Evolutionary conservation across 495 filamentous ascomycete species (phyloP).

Genomic region (Neurospora sp.): DNA sequence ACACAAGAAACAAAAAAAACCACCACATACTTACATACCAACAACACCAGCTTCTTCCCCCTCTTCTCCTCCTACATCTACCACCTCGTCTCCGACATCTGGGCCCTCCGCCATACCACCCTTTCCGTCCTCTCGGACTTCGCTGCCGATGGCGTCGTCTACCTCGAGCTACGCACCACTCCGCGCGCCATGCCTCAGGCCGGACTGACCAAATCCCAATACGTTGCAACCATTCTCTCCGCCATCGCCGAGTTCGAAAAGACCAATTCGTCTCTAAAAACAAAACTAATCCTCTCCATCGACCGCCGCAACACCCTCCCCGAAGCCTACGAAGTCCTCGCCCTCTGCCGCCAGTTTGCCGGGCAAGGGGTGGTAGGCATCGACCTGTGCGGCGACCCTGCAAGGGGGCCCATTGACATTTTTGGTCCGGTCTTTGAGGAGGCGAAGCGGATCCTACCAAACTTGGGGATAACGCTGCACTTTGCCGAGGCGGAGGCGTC

Average conservation of each 20-base stretch:
- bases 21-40: conserved; percentile 28
- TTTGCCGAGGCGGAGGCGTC: conserved; percentile 59
- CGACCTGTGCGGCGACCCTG: conserved; percentile 73
- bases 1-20: not conserved
- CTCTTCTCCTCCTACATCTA: conserved; percentile 56
- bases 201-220: conserved; percentile 47
- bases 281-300: conserved; percentile 62
- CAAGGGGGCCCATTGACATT: conserved; percentile 44
- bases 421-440: conserved; percentile 46
- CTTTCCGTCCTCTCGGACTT: conserved; percentile 62
- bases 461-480: conserved; percentile 61
- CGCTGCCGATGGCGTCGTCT: conserved; percentile 58
- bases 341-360: conserved; percentile 49
- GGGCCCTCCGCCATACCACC: conserved; percentile 52
- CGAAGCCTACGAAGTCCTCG: conserved; percentile 50
- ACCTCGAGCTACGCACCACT: conserved; percentile 75
- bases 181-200: conserved; percentile 49
- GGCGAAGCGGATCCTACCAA: conserved; percentile 35
- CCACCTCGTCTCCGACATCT: conserved; percentile 49
- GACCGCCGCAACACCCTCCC: conserved; percentile 52
- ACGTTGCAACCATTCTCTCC: conserved; percentile 54
- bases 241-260: conserved; percentile 42
- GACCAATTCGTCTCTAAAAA: conserved; percentile 15
- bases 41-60: conserved; percentile 38
- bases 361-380: conserved; percentile 55